Percentiles rank a stretch among this genome's conserved stretches.
These are phyloP conservation scores for Psophocarpus tetragonolobus DNA, from an alignment of 306 rosid species.

Conservation along the genomic window DNA sequence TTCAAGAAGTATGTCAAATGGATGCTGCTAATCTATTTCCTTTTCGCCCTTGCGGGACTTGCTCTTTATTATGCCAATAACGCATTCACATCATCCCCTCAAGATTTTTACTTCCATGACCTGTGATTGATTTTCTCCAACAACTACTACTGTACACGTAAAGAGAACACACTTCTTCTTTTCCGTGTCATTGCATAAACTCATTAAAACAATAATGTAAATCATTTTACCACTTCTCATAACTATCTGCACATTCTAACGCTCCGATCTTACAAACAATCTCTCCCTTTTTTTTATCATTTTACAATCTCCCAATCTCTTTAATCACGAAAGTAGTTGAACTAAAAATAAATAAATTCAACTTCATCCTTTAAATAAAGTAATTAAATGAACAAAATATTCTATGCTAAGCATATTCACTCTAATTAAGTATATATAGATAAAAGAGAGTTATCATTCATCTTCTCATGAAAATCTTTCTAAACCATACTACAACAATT, in stretches of 20 bases:
- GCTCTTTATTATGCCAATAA: conserved; percentile 36
- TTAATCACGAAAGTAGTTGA: no score
- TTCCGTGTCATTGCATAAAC: conserved; percentile 17
- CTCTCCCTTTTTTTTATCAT: no score
- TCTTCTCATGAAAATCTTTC: no score
- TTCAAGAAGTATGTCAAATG: conserved; percentile 45
- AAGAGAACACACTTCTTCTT: neutral
- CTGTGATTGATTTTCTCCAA: conserved; percentile 30
- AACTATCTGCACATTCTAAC: neutral
- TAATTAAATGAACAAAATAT: no score
- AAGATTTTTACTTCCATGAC: conserved; percentile 32
- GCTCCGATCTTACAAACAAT: no score
- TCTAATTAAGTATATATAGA: no score
- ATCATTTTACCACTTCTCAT: neutral
- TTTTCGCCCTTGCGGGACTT: conserved; percentile 34
- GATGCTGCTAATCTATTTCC: conserved; percentile 38
- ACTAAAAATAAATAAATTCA: no score
- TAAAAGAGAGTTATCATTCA: no score
- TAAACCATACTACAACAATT: no score
- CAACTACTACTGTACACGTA: neutral
- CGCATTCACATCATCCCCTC: conserved; percentile 16
- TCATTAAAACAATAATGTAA: conserved; percentile 29
- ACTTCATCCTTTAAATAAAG: no score
- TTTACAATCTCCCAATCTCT: no score
- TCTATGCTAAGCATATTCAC: no score